Percentiles rank a stretch among this genome's conserved stretches.
phyloP scores from a whole-genome alignment of 2,329 filamentous ascomycete species.

The Xylariaceae sp. region DNA sequence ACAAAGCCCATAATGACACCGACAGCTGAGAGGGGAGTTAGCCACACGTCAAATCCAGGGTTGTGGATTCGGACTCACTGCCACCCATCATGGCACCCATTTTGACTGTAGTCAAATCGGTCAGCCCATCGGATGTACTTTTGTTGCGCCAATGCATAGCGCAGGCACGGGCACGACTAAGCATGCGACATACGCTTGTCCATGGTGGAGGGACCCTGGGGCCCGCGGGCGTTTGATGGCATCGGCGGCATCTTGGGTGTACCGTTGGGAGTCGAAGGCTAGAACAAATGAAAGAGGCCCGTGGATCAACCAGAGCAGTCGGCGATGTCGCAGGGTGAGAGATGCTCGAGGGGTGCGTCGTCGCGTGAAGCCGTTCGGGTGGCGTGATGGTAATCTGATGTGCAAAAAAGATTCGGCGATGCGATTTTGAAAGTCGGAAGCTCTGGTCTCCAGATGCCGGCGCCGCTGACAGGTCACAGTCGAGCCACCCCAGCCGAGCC shows the following conservation, averaged over 20 bases:
- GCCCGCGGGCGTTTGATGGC: conserved; percentile 44
- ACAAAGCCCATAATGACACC: conserved; percentile 97
- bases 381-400: not conserved
- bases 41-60: conserved; percentile 4
- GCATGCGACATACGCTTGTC: conserved; percentile 57
- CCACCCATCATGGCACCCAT: conserved; percentile 99
- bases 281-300: not conserved
- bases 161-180: not conserved
- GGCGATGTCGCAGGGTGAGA: no score
- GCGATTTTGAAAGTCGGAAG: not conserved
- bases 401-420: not conserved
- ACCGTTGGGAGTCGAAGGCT: not conserved
- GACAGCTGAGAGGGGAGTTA: conserved; percentile 60
- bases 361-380: not conserved
- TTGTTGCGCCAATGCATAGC: no score
- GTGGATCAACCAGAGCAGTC: no score
- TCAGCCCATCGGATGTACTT: conserved; percentile 7
- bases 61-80: conserved; percentile 60
- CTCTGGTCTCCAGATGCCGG: conserved; percentile 14
- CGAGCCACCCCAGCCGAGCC: conserved; percentile 2
- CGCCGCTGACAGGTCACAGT: conserved; percentile 8
- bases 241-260: conserved; percentile 48
- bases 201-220: conserved; percentile 60
- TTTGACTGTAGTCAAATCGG: conserved; percentile 63
- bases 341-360: no score